Conservation (phyloP, 768 basidiomycete genomes). For the Mycena haematopus region DNA sequence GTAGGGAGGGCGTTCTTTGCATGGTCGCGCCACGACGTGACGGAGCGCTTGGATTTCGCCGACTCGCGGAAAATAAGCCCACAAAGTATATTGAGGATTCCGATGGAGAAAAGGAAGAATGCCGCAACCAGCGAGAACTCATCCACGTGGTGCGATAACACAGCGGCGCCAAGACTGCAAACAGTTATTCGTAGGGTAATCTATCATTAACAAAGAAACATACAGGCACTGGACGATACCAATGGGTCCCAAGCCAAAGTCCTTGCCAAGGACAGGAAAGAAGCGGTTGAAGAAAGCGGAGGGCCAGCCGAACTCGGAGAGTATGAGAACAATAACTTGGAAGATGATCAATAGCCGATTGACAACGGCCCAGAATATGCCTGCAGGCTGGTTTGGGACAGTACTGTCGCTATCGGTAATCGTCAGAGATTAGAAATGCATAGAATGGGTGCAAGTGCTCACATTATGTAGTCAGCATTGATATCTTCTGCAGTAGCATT, state of each 20-base stretch:
- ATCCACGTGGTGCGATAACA: slow-evolving; percentile 82
- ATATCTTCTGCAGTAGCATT: slow-evolving; percentile 37
- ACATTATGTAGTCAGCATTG: slow-evolving; percentile 83
- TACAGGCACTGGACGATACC: slow-evolving; percentile 89
- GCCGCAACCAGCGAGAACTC: slow-evolving; percentile 89
- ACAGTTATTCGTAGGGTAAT: background rate
- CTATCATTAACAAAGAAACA: slow-evolving; percentile 36
- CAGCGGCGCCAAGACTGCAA: slow-evolving; percentile 67
- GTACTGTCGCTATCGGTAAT: slow-evolving; percentile 62
- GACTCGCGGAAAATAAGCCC: slow-evolving; percentile 75
- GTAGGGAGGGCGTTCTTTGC: slow-evolving; percentile 60
- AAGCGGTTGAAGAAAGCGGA: slow-evolving; percentile 78
- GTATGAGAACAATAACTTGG: slow-evolving; percentile 78
- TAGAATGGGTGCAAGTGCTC: slow-evolving; percentile 35
- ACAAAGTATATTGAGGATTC: slow-evolving; percentile 85
- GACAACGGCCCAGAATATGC: slow-evolving; percentile 90
- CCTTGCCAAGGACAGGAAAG: slow-evolving; percentile 85
- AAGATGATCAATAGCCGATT: slow-evolving; percentile 88
- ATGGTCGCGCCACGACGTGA: slow-evolving; percentile 68
- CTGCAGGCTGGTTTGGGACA: slow-evolving; percentile 81
- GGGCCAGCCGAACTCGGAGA: slow-evolving; percentile 88
- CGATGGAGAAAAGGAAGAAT: slow-evolving; percentile 90
- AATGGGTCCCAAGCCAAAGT: slow-evolving; percentile 86
- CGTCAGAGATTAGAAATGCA: slow-evolving; percentile 5
- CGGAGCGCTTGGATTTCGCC: slow-evolving; percentile 65